Base-by-base conservation (phyloP, 2,329 filamentous ascomycete species). In the Gaeumannomyces sp. region DNA sequence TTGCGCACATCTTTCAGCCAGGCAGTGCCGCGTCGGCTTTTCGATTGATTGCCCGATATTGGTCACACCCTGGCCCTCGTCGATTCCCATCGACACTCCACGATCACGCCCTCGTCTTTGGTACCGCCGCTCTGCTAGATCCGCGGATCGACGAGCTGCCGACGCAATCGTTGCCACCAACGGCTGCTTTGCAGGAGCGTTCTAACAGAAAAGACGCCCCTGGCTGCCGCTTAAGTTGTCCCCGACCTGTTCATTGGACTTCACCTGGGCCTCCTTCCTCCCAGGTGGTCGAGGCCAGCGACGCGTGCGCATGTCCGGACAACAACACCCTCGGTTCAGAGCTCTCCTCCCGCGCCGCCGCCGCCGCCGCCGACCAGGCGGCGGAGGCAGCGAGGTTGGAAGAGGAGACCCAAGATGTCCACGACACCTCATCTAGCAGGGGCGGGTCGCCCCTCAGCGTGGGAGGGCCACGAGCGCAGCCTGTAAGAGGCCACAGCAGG, bases 331-430 rank as follows among this genome's bases (percentile, higher is more conserved):
- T 22, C 45, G 45, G 25, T 62, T 62, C 61, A 45, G 61, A 29
- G 14, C 61, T 25, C 35, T 62, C 27, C 61, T 45, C 29, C 61
- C 60, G n/a, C n/a, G n/a, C 50, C 45, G 45, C 45, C 22, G 45
- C 45, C 16, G 38, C 16, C 38, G 38, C 38, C 45, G 6, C 19
- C 45, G 35, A 38, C 35, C 35, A 38, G 35, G 35, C 35, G 35
- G 35, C 35, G 3, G 35, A 38, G 35, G 22, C 45, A 7, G 22
- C 19, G 16, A 11, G 45, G 19, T 11, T 10, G 45, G 19, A 53
- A n/a, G 45, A 53, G 7, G 45, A 53, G 2, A n/a, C 22, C 6
- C 45, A 53, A 53, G 19, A 53, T 3, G 19, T 11, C 45, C 45
- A n/a, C 22, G 45, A 53, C 45, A 4, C 8, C 45, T n/a, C 19